Percentiles rank a stretch among this genome's conserved stretches.
Conservation (phyloP, 768 basidiomycete species). For the Pleurotus djamor region DNA sequence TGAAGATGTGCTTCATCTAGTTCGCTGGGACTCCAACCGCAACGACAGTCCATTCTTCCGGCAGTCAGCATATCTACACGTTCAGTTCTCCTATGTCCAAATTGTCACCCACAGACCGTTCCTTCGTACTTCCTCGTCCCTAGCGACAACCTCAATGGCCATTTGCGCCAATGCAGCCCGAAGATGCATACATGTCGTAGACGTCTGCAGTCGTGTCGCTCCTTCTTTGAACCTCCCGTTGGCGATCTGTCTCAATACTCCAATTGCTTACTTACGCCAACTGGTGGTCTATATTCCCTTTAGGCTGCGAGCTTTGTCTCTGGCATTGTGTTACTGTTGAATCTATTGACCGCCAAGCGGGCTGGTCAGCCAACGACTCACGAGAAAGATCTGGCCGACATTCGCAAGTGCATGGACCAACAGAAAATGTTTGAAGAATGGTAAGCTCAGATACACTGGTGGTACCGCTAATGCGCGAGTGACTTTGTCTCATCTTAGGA, state of each 20-base stretch:
- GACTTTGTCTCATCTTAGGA: no score
- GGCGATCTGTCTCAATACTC: constrained; percentile 2
- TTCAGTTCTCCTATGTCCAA: constrained; percentile 55
- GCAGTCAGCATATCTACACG: constrained; percentile 59
- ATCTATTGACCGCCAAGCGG: constrained; percentile 60
- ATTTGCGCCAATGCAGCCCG: constrained; percentile 82
- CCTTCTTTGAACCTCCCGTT: constrained; percentile 24
- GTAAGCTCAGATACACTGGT: constrained; percentile 18
- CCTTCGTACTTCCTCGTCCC: constrained; percentile 46
- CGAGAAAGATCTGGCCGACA: constrained; percentile 53
- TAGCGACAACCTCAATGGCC: constrained; percentile 64
- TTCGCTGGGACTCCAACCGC: constrained; percentile 51
- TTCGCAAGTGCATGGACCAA: constrained; percentile 55
- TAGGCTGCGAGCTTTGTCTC: constrained; percentile 34
- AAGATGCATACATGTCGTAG: constrained; percentile 74
- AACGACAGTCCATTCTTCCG: constrained; percentile 45
- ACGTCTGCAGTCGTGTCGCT: constrained; percentile 44
- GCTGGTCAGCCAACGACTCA: constrained; percentile 43
- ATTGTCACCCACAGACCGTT: constrained; percentile 80
- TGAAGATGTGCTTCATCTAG: constrained; percentile 17
- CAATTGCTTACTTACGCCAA: constrained; percentile 5
- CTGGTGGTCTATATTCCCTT: neutral
- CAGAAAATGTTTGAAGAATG: constrained; percentile 39
- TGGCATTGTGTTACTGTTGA: constrained; percentile 58
- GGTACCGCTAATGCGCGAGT: no score